phyloP scores from a whole-genome alignment of 768 basidiomycete species.

The Tremella yokohamensis region DNA sequence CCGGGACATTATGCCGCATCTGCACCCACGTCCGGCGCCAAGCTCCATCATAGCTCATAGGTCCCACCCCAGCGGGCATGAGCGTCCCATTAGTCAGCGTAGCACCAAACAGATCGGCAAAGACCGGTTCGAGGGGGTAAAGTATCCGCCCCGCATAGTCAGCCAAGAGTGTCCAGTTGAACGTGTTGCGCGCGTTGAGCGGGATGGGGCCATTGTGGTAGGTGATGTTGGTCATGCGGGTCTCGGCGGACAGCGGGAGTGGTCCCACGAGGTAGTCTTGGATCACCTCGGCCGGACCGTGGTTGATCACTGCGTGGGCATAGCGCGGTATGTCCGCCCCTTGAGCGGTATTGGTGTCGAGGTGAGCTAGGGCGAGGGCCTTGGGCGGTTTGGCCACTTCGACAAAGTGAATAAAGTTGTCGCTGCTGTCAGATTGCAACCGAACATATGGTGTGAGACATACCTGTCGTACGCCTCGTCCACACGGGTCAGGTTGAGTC shows the following conservation, averaged over 20 bases:
- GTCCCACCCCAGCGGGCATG: conserved; percentile 59
- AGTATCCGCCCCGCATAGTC: conserved; percentile 5
- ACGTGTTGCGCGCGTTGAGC: conserved; percentile 53
- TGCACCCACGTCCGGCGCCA: conserved; percentile 55
- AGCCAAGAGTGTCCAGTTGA: conserved; percentile 46
- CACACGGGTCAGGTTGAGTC: conserved; percentile 57
- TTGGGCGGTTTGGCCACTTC: conserved; percentile 59
- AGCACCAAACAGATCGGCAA: conserved; percentile 58
- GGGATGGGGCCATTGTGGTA: conserved; percentile 52
- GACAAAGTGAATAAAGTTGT: conserved; percentile 59
- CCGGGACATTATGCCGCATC: conserved; percentile 3
- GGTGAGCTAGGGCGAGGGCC: conserved; percentile 55
- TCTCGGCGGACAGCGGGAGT: conserved; percentile 55
- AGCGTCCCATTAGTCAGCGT: conserved; percentile 54
- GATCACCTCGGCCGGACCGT: conserved; percentile 55
- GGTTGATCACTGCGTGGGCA: conserved; percentile 58
- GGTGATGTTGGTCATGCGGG: conserved; percentile 50
- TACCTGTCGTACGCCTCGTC: conserved; percentile 46
- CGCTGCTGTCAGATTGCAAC: conserved; percentile 25
- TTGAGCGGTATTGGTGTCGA: conserved; percentile 50
- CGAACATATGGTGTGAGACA: neutral
- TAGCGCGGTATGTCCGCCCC: conserved; percentile 49
- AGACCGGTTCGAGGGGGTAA: conserved; percentile 9
- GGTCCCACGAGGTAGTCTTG: conserved; percentile 63
- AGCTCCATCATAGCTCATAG: conserved; percentile 60